These are phyloP conservation scores for Chloranthus sessilifolius DNA, from an alignment of 164 flowering plant genomes.

Conservation along the genomic window DNA sequence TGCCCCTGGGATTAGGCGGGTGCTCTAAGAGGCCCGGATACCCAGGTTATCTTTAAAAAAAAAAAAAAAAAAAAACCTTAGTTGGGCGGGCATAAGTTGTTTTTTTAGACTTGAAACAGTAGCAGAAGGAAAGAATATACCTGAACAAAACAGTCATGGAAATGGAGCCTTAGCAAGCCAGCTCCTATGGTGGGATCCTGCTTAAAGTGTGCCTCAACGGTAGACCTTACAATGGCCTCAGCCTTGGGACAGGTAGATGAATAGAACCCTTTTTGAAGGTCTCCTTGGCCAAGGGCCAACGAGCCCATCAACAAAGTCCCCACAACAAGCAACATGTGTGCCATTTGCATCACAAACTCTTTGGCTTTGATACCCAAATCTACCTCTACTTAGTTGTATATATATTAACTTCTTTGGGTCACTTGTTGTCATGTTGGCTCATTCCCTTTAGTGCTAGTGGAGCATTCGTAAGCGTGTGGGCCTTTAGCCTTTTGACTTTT, in stretches of 20 bases:
- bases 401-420: not conserved
- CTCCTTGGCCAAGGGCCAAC: constrained; percentile 22
- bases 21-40: too few relatives aligned
- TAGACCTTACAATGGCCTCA: constrained; percentile 49
- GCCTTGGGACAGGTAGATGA: constrained; percentile 50
- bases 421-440: not conserved
- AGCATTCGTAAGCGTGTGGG: constrained; percentile 10
- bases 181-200: constrained; percentile 56
- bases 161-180: constrained; percentile 62
- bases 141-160: constrained; percentile 78
- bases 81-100: too few relatives aligned
- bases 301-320: constrained; percentile 17
- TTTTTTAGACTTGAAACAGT: too few relatives aligned
- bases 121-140: constrained; percentile 20
- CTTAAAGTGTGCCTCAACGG: constrained; percentile 40
- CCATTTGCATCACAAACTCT: constrained; percentile 17
- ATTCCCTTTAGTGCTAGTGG: constrained; percentile 8
- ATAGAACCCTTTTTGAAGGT: constrained; percentile 43
- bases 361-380: not conserved
- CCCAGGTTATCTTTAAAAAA: too few relatives aligned
- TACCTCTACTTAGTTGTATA: constrained; percentile 2
- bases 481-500: constrained; percentile 13
- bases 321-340: constrained; percentile 15
- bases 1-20: too few relatives aligned
- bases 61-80: not conserved